A percentile compares a stretch with the other conserved stretches of the same genome.
These are phyloP conservation scores for Mucor sp. DNA, from an alignment of 371 early-diverging fungal genomes.

Conservation along the genomic window DNA sequence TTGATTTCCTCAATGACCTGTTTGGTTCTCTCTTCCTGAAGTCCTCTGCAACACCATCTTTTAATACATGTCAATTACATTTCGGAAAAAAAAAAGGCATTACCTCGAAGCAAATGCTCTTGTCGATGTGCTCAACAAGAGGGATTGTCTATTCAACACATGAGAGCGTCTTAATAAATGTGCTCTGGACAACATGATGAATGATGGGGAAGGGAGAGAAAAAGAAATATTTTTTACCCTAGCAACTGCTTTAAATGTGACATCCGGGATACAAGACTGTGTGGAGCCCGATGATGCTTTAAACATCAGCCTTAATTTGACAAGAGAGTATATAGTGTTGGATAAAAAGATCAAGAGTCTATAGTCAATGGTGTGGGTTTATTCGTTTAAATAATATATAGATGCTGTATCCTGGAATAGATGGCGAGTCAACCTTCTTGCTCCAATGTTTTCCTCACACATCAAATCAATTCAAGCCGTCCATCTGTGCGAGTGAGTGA, in stretches of 20 bases:
- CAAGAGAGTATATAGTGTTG: no score
- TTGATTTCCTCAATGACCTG: conserved; percentile 36
- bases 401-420: no score
- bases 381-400: no score
- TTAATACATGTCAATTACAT: not conserved
- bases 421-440: no score
- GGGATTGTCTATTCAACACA: not conserved
- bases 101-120: conserved; percentile 17
- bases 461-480: no score
- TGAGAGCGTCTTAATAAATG: not conserved
- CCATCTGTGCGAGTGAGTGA: not conserved
- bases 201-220: not conserved
- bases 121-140: not conserved
- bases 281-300: no score
- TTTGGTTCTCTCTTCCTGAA: conserved; percentile 31
- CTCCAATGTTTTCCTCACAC: no score
- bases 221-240: not conserved
- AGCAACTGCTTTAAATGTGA: no score
- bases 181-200: not conserved
- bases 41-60: not conserved
- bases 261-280: no score
- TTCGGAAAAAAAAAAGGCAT: not conserved
- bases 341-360: no score
- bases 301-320: no score
- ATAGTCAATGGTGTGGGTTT: no score